Evolutionary conservation across 192 early-diverging fungal genomes (phyloP).

Genomic region (Blastocladiella britannica): DNA sequence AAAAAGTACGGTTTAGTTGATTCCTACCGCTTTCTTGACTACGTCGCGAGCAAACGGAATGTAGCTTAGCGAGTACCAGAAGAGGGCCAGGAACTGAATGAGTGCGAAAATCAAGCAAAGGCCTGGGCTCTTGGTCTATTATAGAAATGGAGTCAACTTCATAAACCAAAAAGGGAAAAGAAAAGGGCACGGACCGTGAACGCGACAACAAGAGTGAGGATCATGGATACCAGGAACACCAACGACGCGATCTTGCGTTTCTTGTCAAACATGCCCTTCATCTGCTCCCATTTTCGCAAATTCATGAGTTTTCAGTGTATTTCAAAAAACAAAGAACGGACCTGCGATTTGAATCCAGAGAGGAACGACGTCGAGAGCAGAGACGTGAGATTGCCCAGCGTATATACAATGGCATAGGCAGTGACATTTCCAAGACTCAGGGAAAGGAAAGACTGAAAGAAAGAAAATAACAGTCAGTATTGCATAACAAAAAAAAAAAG

Average conservation of each 20-base stretch:
- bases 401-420: slow-evolving; percentile 77
- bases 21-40: slow-evolving; percentile 14
- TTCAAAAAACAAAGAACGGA: no score
- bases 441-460: slow-evolving; percentile 28
- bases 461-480: background rate
- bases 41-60: slow-evolving; percentile 69
- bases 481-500: background rate
- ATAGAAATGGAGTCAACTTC: background rate
- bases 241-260: slow-evolving; percentile 5
- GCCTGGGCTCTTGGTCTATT: slow-evolving; percentile 14
- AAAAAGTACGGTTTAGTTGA: background rate
- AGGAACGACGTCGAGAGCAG: slow-evolving; percentile 73
- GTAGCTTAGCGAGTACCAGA: slow-evolving; percentile 64
- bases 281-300: background rate
- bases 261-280: background rate
- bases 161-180: slow-evolving; percentile 12
- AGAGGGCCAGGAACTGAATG: slow-evolving; percentile 70
- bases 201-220: slow-evolving; percentile 50
- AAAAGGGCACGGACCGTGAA: slow-evolving; percentile 24
- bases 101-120: slow-evolving; percentile 64
- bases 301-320: no score
- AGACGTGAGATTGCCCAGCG: slow-evolving; percentile 71
- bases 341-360: no score
- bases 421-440: slow-evolving; percentile 33
- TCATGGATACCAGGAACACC: slow-evolving; percentile 44